Base-by-base conservation (phyloP, 2,329 filamentous ascomycete species). In the Aphanocladium album region DNA sequence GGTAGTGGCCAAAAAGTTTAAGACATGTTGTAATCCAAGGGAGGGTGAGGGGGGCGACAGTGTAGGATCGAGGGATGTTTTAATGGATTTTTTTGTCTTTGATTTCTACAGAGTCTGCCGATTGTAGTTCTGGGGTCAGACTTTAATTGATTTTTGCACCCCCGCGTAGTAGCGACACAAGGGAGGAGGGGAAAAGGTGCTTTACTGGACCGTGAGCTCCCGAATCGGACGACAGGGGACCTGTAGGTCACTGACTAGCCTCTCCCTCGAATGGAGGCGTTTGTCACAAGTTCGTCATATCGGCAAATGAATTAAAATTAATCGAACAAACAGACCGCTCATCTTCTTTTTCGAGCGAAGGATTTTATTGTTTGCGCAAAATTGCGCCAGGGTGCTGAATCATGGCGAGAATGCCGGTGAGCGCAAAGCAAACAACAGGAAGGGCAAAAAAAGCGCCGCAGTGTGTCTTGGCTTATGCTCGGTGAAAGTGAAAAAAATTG, bases 91-190 rank as follows among this genome's bases (percentile, higher is more conserved):
- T n/a, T n/a, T 21, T 57, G 33, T 50, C 33, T 57, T 41, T 57
- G 43, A 27, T n/a, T 30, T 35, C 53, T 35, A 37, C 27, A 47
- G 21, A 16, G 12, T 50, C 21, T 57, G 17, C 21, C 14, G 46
- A 50, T 33, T 43, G 17, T n/a, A 27, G 19, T 47, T n/a, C 16
- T n/a, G 35, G 45, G 35, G 45, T 21, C 21, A 43, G 17, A 21
- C 12, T 57, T 50, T 57, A 17, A 57, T 50, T 57, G 33, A 23
- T 17, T 50, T 57, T 57, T 27, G n/a, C 19, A 35, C 35, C 43
- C 23, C 17, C 45, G 25, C 8, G 45, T 57, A 27, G 55, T 50
- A 49, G 35, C 33, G 55, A 50, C 45, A 2, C 1, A 49, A 49
- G 55, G 55, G 54, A 57, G 41, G 53, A 39, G n/a, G n/a, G n/a